Evolutionary conservation across 2,329 filamentous ascomycete genomes (phyloP).

Genomic region (Venturiaceae sp.): DNA sequence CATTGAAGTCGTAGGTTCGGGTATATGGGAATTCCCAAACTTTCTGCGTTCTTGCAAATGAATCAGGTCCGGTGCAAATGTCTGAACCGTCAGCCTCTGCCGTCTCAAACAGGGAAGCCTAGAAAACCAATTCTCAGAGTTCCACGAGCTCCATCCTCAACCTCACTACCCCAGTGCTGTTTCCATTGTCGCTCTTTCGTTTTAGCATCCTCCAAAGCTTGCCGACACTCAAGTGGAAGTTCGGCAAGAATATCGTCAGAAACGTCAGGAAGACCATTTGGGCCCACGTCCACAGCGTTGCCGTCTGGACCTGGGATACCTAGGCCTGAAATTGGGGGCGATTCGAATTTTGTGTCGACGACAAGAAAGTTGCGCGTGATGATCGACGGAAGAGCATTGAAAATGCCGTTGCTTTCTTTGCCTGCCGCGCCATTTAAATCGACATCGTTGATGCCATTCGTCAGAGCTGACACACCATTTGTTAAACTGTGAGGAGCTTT

Average conservation of each 20-base stretch:
- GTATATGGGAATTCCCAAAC: too few relatives aligned
- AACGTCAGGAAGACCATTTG: constrained; percentile 52
- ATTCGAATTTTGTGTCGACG: constrained; percentile 50
- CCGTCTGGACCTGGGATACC: constrained; percentile 51
- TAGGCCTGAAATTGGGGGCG: constrained; percentile 47
- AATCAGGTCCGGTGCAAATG: neutral
- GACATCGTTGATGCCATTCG: constrained; percentile 19
- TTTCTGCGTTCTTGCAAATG: neutral
- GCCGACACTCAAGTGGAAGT: constrained; percentile 60
- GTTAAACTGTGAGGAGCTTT: neutral
- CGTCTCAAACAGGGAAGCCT: constrained; percentile 35
- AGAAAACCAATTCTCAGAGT: constrained; percentile 37
- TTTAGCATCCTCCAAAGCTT: constrained; percentile 60
- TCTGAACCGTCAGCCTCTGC: neutral
- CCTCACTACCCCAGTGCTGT: constrained; percentile 62
- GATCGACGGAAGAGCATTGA: constrained; percentile 44
- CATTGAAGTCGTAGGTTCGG: too few relatives aligned
- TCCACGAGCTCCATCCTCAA: constrained; percentile 38
- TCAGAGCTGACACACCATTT: constrained; percentile 20
- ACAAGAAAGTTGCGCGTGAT: constrained; percentile 54
- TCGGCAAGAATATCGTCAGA: constrained; percentile 55
- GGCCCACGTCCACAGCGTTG: constrained; percentile 36
- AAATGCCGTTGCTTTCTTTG: constrained; percentile 26
- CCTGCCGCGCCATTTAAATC: constrained; percentile 8
- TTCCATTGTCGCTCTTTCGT: constrained; percentile 63